Percentiles rank a stretch among this genome's conserved stretches.
Evolutionary conservation across 2,329 filamentous ascomycete genomes (phyloP).

Genomic region (Pseudogymnoascus sp.): DNA sequence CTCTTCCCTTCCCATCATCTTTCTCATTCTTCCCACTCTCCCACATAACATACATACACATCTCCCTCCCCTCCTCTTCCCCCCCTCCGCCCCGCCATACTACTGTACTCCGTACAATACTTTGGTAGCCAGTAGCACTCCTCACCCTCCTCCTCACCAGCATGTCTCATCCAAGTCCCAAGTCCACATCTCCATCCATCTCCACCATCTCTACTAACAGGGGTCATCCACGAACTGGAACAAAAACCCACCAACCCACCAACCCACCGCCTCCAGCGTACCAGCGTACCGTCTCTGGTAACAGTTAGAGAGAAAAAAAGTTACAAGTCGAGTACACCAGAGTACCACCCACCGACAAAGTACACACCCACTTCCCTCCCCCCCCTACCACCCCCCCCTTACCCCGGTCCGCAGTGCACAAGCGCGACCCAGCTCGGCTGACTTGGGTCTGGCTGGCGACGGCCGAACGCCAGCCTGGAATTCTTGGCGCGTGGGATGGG

Average conservation of each 20-base stretch:
- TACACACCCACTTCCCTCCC: not conserved
- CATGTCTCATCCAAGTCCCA: not conserved
- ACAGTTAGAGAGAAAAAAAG: not conserved
- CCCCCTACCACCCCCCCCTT: too few relatives aligned
- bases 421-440: not conserved
- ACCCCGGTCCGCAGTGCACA: not conserved
- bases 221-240: not conserved
- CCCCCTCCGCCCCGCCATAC: not conserved
- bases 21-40: not conserved
- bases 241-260: not conserved
- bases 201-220: not conserved
- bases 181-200: not conserved
- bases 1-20: not conserved
- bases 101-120: not conserved
- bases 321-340: not conserved
- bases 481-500: not conserved
- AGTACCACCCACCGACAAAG: not conserved
- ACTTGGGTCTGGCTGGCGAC: not conserved
- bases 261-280: not conserved
- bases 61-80: too few relatives aligned
- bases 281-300: not conserved
- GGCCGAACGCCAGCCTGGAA: not conserved
- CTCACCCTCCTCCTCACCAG: not conserved
- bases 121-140: not conserved
- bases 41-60: not conserved